phyloP scores from a whole-genome alignment of 1,284 basidiomycete genomes.

The Papiliotrema terrestris region DNA sequence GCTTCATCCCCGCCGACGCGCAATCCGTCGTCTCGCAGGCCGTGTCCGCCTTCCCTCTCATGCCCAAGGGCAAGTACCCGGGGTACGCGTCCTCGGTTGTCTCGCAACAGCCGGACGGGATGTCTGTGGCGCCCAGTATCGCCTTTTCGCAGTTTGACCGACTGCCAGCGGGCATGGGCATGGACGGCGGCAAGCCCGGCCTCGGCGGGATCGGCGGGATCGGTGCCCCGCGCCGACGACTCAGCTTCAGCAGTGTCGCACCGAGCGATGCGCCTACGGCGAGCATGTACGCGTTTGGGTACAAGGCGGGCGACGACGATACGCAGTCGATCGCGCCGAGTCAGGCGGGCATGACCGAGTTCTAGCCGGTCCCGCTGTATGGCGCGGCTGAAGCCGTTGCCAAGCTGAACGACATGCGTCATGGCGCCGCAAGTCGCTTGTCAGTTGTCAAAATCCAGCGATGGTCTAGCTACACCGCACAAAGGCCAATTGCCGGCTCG shows the following conservation, averaged over 20 bases:
- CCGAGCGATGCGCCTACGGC: conserved; percentile 42
- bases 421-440: too few species aligned
- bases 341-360: conserved; percentile 50
- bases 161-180: conserved; percentile 46
- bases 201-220: background rate
- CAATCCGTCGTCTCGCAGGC: conserved; percentile 92
- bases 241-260: conserved; percentile 71
- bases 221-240: conserved; percentile 47
- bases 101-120: conserved; percentile 69
- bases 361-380: conserved; percentile 21
- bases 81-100: conserved; percentile 88
- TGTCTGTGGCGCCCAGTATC: conserved; percentile 56
- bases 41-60: conserved; percentile 70
- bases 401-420: background rate
- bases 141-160: conserved; percentile 78
- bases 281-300: conserved; percentile 44
- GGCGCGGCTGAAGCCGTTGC: too few species aligned
- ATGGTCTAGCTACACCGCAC: too few species aligned
- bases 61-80: conserved; percentile 57
- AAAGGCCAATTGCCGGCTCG: too few species aligned
- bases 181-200: background rate
- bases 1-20: conserved; percentile 88
- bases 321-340: conserved; percentile 45
- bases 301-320: conserved; percentile 49
- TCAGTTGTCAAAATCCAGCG: too few species aligned